Evolutionary conservation across 768 basidiomycete species (phyloP).

Genomic region (Saitozyma sp.): DNA sequence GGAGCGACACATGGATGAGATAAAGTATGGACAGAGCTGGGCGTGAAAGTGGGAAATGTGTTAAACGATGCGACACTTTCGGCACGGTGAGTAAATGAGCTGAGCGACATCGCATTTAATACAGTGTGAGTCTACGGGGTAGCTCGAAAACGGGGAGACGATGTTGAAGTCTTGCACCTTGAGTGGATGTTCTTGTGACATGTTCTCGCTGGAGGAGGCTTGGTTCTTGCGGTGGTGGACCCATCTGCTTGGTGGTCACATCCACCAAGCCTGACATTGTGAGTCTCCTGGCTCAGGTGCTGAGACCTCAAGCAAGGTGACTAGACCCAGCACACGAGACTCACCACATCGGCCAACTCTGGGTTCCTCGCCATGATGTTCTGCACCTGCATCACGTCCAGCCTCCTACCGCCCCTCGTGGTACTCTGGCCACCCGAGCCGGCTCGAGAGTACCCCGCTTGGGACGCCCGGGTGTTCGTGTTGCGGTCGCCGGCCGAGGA

Average conservation of each 20-base stretch:
- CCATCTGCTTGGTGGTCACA: slow-evolving; percentile 16
- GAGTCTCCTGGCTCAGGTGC: slow-evolving; percentile 13
- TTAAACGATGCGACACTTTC: no score
- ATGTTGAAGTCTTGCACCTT: no score
- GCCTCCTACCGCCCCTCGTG: not conserved
- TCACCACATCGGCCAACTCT: slow-evolving; percentile 38
- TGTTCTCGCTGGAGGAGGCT: not conserved
- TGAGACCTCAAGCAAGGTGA: not conserved
- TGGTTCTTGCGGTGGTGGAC: not conserved
- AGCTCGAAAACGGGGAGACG: no score
- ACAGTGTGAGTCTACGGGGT: no score
- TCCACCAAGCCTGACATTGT: slow-evolving; percentile 41
- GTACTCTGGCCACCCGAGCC: slow-evolving; percentile 1
- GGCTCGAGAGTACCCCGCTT: slow-evolving; percentile 3
- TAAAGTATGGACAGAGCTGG: no score
- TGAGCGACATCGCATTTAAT: no score
- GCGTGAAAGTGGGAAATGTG: no score
- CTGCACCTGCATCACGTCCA: slow-evolving; percentile 46
- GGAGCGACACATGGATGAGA: no score
- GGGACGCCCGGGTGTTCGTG: slow-evolving; percentile 6
- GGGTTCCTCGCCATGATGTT: slow-evolving; percentile 41
- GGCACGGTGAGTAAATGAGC: no score
- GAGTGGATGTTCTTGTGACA: no score
- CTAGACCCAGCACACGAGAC: slow-evolving; percentile 2
- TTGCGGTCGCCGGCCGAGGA: slow-evolving; percentile 27